Evolutionary conservation across 2,329 filamentous ascomycete species (phyloP).

Genomic region (Cladosporium sp.): DNA sequence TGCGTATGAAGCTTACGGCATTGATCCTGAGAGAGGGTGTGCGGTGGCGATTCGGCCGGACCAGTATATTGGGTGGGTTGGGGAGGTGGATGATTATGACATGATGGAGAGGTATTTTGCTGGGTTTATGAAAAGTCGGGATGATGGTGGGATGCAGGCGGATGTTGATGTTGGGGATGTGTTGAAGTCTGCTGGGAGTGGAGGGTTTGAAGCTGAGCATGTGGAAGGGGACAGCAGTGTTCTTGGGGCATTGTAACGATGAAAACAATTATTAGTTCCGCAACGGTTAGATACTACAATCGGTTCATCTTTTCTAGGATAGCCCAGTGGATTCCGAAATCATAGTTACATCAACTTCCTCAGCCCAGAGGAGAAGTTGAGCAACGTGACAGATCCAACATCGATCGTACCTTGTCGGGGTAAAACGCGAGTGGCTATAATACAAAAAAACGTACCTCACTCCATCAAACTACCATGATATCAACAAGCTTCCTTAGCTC

Average conservation of each 20-base stretch:
- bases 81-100: constrained; percentile 35
- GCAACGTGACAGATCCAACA: no score
- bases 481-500: constrained; percentile 17
- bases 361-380: no score
- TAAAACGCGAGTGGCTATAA: not conserved
- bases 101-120: not conserved
- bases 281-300: not conserved
- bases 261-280: not conserved
- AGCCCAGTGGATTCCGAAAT: no score
- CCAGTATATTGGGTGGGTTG: constrained; percentile 60
- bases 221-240: not conserved
- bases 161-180: not conserved
- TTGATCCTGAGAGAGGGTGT: constrained; percentile 57
- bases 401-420: no score
- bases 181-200: not conserved
- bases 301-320: no score
- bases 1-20: constrained; percentile 59
- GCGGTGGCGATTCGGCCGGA: constrained; percentile 64
- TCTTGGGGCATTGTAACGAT: not conserved
- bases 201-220: not conserved
- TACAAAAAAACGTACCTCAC: accelerated
- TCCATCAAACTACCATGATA: not conserved
- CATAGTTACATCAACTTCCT: no score
- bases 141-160: not conserved
- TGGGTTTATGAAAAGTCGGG: not conserved